These are phyloP conservation scores for Ballota nigra DNA, from an alignment of 257 asterid genomes.

Conservation along the genomic window DNA sequence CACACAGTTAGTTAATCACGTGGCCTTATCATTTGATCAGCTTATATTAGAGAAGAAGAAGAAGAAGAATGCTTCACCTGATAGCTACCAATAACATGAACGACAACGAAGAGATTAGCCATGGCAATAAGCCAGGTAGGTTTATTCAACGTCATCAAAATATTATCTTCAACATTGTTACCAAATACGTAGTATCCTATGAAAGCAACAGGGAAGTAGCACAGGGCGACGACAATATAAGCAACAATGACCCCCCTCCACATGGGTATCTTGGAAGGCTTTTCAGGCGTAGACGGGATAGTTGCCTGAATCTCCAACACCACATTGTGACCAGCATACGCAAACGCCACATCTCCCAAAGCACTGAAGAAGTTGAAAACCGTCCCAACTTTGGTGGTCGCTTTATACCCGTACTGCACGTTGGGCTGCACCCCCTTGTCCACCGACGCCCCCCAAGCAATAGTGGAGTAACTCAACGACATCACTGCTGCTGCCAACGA, in stretches of 20 bases:
- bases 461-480: slow-evolving; percentile 92
- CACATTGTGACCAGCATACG: slow-evolving; percentile 94
- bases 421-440: slow-evolving; percentile 57
- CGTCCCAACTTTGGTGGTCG: slow-evolving; percentile 52
- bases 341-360: slow-evolving; percentile 86
- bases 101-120: slow-evolving; percentile 88
- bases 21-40: background rate
- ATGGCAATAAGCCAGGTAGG: slow-evolving; percentile 87
- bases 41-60: background rate
- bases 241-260: slow-evolving; percentile 95
- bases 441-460: slow-evolving; percentile 83
- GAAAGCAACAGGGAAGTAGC: slow-evolving; percentile 92
- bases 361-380: slow-evolving; percentile 76
- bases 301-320: slow-evolving; percentile 93
- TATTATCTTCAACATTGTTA: slow-evolving; percentile 52
- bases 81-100: slow-evolving; percentile 95
- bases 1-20: background rate
- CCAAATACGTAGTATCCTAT: slow-evolving; percentile 78
- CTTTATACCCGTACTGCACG: slow-evolving; percentile 68
- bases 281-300: slow-evolving; percentile 84
- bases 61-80: slow-evolving; percentile 62
- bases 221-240: slow-evolving; percentile 75
- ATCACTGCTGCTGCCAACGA: slow-evolving; percentile 93
- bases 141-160: slow-evolving; percentile 48
- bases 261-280: slow-evolving; percentile 89